Conservation (phyloP, 345 rosid genomes). For the Eucalyptus microcorys region DNA sequence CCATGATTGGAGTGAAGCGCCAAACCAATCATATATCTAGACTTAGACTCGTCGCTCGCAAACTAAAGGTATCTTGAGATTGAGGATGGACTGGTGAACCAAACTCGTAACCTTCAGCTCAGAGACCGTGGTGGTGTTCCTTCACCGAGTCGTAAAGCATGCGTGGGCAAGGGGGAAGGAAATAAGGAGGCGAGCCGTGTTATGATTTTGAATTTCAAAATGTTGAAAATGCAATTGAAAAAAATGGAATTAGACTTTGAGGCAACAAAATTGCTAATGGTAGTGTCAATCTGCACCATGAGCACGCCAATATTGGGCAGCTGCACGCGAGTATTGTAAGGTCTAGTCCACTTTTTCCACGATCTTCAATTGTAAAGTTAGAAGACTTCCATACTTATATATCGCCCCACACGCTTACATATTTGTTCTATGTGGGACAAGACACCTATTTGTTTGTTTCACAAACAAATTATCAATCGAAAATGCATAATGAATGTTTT, state of each 20-base stretch:
- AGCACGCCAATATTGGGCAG: background rate
- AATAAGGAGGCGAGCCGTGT: background rate
- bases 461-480: background rate
- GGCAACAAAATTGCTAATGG: background rate
- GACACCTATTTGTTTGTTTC: accelerated
- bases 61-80: background rate
- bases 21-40: background rate
- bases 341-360: accelerated
- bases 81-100: background rate
- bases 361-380: background rate
- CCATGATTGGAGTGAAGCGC: background rate
- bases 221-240: background rate
- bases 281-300: background rate
- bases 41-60: background rate
- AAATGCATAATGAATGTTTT: accelerated
- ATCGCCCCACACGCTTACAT: accelerated
- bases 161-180: background rate
- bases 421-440: accelerated
- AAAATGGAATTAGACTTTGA: background rate
- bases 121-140: background rate
- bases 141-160: background rate
- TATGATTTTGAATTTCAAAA: background rate
- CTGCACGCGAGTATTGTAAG: accelerated
- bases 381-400: too few species aligned
- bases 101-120: background rate